Base-by-base conservation (phyloP, 331 rosid species). In the Malus hybrid region DNA sequence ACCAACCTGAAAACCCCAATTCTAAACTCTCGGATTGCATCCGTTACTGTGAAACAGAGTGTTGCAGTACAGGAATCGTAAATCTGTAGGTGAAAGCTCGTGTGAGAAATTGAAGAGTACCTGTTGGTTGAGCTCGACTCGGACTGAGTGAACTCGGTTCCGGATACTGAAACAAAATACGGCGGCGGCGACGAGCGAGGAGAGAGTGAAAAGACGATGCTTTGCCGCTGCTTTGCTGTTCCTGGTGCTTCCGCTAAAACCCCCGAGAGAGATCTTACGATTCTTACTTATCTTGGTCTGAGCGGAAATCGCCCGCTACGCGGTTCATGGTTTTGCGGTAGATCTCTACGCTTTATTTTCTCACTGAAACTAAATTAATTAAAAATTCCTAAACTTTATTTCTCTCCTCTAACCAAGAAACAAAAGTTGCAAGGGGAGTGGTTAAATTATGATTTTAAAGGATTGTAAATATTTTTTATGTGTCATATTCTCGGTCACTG, bases 61-160 rank as follows among this genome's bases (percentile, higher is more conserved):
- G 61, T 32, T 60, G 69, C 69, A 16, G 20, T 24, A 10, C 36
- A 24, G 19, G 36, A 57, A 59, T 6, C 8, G 7, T 34, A 14
- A 8, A 31, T 5, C 69, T 61, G n/a, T 9, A 10, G 13, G 29
- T 19, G 68, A 22, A 32, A 34, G 79, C 29, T 54, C 15, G 44
- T 0, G 5, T 6, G 0, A 63, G 32, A 57, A 46, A 48, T 11
- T 68, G 14, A 42, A 73, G 66, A 66, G 18, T 55, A 79, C 78
- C 83, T 70, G n/a, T 20, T n/a, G 9, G 20, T 54, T 28, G 76
- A 46, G 60, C 6, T 76, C 65, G 56, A 78, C 7, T n/a, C 70
- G 6, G 59, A 61, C 65, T 8, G 28, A 65, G 73, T 65, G 70
- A 74, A 56, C 70, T 57, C 75, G 15, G 29, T 36, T 60, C 66